Conservation (phyloP, 257 asterid genomes). For the Solanum chilense region DNA sequence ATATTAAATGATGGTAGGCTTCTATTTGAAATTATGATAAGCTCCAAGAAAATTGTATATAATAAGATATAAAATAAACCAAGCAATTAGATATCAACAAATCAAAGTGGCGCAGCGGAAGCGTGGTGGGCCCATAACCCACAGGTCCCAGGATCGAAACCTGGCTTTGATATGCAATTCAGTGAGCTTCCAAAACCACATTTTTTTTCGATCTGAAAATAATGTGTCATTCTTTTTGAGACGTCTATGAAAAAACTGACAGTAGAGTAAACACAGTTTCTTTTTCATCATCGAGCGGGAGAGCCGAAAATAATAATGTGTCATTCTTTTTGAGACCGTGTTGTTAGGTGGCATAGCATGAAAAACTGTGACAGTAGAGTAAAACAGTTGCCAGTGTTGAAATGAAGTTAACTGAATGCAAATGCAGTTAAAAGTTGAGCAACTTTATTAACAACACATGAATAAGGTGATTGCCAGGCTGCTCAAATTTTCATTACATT, state of each 20-base stretch:
- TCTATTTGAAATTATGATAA: background rate
- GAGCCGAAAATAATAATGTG: background rate
- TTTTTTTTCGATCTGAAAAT: background rate
- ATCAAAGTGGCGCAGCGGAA: constrained; percentile 66
- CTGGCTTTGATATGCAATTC: constrained; percentile 53
- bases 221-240: no score
- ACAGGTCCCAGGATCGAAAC: constrained; percentile 99
- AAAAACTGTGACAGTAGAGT: background rate
- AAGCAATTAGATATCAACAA: no score
- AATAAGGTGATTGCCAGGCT: background rate
- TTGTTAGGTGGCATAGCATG: background rate
- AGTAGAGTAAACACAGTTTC: background rate
- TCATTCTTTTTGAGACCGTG: no score
- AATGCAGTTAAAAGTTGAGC: background rate
- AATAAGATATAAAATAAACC: no score
- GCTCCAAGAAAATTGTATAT: background rate
- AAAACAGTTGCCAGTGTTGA: background rate
- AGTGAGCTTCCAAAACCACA: background rate
- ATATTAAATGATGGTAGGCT: background rate
- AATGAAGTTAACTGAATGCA: background rate
- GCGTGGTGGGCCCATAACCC: constrained; percentile 99
- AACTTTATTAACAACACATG: background rate
- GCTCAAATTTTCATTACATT: background rate
- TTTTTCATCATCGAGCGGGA: no score
- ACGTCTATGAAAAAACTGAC: background rate